A percentile compares a stretch with the other conserved stretches of the same genome.
Conservation (phyloP, 2,329 filamentous ascomycete genomes). For the Ceratocystis eucalypticola region DNA sequence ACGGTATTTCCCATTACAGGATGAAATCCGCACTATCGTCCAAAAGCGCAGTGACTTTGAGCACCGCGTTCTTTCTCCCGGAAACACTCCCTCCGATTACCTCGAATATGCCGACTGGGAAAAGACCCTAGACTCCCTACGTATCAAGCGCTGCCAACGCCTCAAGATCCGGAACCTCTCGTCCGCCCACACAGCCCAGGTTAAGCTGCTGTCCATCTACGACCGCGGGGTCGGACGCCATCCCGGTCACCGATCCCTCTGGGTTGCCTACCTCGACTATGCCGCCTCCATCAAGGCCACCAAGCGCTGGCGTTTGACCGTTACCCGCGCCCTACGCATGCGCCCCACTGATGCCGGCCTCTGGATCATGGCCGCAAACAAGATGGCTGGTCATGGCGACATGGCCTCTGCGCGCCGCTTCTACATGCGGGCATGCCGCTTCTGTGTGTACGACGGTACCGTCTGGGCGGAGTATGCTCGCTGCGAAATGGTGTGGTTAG, state of each 20-base stretch:
- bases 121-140: constrained; percentile 56
- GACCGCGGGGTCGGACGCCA: constrained; percentile 77
- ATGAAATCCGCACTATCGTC: constrained; percentile 80
- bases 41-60: constrained; percentile 88
- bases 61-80: constrained; percentile 73
- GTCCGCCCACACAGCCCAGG: constrained; percentile 58
- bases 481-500: constrained; percentile 84
- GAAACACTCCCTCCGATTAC: constrained; percentile 64
- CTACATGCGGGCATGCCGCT: constrained; percentile 81
- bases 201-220: constrained; percentile 76
- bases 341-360: constrained; percentile 72
- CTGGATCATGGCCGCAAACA: constrained; percentile 74
- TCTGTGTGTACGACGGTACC: constrained; percentile 60
- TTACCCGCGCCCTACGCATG: constrained; percentile 62
- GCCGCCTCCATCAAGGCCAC: constrained; percentile 53
- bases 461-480: constrained; percentile 86
- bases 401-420: constrained; percentile 72
- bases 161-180: constrained; percentile 57
- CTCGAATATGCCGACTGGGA: constrained; percentile 69
- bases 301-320: constrained; percentile 50
- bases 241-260: constrained; percentile 65
- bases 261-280: constrained; percentile 83
- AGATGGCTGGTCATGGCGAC: constrained; percentile 67
- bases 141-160: constrained; percentile 69
- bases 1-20: constrained; percentile 34